Evolutionary conservation across 176 grass and related monocot genomes (phyloP).

Genomic region (Rhynchospora breviuscula): DNA sequence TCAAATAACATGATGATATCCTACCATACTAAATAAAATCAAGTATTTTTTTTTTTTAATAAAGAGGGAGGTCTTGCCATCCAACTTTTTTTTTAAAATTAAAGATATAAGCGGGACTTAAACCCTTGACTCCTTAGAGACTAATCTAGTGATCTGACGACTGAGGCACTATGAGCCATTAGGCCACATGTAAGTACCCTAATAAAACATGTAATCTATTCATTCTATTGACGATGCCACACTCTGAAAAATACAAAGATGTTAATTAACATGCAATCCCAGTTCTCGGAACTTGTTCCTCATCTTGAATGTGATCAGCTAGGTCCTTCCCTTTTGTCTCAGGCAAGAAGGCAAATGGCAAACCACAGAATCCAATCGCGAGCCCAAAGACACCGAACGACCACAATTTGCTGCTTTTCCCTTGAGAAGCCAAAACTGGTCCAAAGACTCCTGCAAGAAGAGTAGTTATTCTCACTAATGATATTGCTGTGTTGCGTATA

Average conservation of each 20-base stretch:
- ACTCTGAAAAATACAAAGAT: not conserved
- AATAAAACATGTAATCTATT: not conserved
- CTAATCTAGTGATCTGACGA: no score
- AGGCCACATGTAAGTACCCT: no score
- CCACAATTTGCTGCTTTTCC: slow-evolving; percentile 36
- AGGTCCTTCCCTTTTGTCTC: slow-evolving; percentile 63
- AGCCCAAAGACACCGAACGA: slow-evolving; percentile 71
- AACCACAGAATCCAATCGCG: slow-evolving; percentile 34
- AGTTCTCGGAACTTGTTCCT: slow-evolving; percentile 26
- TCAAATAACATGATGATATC: not conserved
- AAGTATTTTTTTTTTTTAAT: no score
- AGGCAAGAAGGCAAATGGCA: slow-evolving; percentile 44
- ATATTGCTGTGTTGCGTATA: slow-evolving; percentile 77
- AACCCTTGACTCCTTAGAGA: no score
- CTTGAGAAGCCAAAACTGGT: slow-evolving; percentile 54
- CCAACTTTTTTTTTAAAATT: no score
- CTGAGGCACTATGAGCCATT: no score
- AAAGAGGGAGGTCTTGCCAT: no score
- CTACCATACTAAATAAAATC: not conserved
- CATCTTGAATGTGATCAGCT: slow-evolving; percentile 76
- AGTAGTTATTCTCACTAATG: slow-evolving; percentile 48
- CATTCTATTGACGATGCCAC: not conserved
- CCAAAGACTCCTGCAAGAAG: slow-evolving; percentile 54
- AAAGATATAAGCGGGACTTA: no score
- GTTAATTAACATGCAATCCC: not conserved